Conservation (phyloP, 2,329 filamentous ascomycete species). For the Xylaria sp. region DNA sequence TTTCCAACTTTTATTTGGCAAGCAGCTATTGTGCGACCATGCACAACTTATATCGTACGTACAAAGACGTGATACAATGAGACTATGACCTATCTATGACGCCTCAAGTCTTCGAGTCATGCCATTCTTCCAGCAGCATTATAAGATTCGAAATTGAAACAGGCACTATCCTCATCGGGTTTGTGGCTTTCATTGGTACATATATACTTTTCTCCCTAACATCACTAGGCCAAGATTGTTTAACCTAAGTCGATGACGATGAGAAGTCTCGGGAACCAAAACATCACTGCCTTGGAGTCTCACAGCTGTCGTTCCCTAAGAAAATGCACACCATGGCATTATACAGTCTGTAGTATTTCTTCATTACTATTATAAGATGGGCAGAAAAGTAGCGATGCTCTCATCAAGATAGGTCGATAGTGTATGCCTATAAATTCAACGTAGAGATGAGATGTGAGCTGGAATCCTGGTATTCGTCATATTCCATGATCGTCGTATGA, state of each 20-base stretch:
- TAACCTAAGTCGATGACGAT: conserved; percentile 19
- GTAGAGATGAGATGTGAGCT: background rate
- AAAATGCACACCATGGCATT: background rate
- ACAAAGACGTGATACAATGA: background rate
- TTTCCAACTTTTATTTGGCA: background rate
- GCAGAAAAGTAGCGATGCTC: background rate
- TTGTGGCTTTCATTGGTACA: background rate
- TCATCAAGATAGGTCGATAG: background rate
- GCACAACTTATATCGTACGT: background rate
- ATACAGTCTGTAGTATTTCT: background rate
- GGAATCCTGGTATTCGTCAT: conserved; percentile 17
- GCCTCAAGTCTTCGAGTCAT: conserved; percentile 5
- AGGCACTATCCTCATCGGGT: conserved; percentile 1
- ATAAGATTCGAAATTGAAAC: conserved; percentile 8
- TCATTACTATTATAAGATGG: background rate
- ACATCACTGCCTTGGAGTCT: background rate
- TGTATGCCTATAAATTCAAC: background rate
- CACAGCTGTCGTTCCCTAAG: background rate
- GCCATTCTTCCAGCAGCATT: background rate
- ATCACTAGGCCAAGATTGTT: conserved; percentile 5
- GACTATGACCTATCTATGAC: conserved; percentile 32
- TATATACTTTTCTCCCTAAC: background rate
- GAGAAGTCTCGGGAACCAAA: background rate
- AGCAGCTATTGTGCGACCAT: no score
- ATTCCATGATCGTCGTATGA: background rate